A percentile compares a stretch with the other conserved stretches of the same genome.
These are phyloP conservation scores for Fusarium liriodendri DNA, from an alignment of 2,329 filamentous ascomycete genomes.

Conservation along the genomic window DNA sequence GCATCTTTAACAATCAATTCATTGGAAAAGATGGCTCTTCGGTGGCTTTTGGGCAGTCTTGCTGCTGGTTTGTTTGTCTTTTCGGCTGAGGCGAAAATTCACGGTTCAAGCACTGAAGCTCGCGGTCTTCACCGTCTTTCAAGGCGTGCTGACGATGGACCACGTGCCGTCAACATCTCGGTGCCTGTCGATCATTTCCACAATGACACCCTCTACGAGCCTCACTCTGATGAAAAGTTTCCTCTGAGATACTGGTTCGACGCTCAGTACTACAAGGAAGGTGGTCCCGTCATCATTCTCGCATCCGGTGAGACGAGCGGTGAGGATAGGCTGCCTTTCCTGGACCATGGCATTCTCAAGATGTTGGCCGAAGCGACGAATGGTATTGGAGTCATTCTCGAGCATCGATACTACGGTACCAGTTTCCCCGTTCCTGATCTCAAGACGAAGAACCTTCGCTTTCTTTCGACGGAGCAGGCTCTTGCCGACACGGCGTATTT, in stretches of 20 bases:
- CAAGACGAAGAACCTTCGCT: slow-evolving; percentile 76
- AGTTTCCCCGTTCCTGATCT: slow-evolving; percentile 78
- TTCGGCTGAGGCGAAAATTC: slow-evolving; percentile 1
- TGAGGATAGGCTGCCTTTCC: slow-evolving; percentile 71
- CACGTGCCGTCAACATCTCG: slow-evolving; percentile 45
- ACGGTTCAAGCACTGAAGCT: not conserved
- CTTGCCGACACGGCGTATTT: slow-evolving; percentile 87
- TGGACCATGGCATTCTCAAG: slow-evolving; percentile 82
- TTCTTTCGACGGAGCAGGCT: slow-evolving; percentile 85
- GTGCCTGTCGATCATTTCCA: slow-evolving; percentile 84
- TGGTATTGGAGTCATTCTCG: slow-evolving; percentile 83
- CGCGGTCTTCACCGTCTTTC: not conserved
- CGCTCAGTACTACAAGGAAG: slow-evolving; percentile 76
- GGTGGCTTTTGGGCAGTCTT: slow-evolving; percentile 23
- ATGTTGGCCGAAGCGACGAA: slow-evolving; percentile 77
- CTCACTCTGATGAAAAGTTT: slow-evolving; percentile 77
- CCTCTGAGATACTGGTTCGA: slow-evolving; percentile 87
- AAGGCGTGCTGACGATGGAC: not conserved
- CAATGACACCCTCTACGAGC: slow-evolving; percentile 81
- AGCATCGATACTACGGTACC: slow-evolving; percentile 88
- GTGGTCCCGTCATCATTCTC: slow-evolving; percentile 85
- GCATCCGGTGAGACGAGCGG: slow-evolving; percentile 77
- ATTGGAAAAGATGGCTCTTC: slow-evolving; percentile 11
- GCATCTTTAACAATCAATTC: slow-evolving; percentile 1
- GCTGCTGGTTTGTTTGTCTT: slow-evolving; percentile 5